Conservation (phyloP, 768 basidiomycete species). For the Cubamyces sp. region DNA sequence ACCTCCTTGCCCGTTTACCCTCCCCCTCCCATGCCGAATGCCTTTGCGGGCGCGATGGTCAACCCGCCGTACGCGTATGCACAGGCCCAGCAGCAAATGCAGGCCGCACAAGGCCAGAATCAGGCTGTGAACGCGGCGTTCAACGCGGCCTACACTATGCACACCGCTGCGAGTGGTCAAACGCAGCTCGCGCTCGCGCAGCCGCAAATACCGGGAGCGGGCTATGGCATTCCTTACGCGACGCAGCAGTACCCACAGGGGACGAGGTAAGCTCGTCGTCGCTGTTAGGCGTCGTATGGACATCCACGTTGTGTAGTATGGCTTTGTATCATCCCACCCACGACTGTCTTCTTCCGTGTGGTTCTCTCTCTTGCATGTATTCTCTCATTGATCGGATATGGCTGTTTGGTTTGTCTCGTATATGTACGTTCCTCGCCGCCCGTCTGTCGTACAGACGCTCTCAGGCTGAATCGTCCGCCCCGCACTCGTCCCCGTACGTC, state of each 20-base stretch:
- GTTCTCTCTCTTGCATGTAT: background rate
- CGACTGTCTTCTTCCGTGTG: background rate
- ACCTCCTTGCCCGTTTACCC: constrained; percentile 53
- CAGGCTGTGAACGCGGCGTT: constrained; percentile 34
- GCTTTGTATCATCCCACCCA: background rate
- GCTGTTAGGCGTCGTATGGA: background rate
- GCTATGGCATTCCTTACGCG: constrained; percentile 21
- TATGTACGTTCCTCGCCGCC: background rate
- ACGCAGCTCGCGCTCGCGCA: constrained; percentile 21
- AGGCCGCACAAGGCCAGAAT: constrained; percentile 38
- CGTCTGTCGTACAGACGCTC: too few relatives aligned
- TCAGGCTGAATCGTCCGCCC: too few relatives aligned
- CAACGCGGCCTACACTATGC: constrained; percentile 26
- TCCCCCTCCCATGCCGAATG: constrained; percentile 62
- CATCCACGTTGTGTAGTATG: background rate
- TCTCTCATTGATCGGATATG: constrained; percentile 14
- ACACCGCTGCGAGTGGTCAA: background rate
- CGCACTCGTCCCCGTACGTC: too few relatives aligned
- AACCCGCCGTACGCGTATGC: constrained; percentile 43
- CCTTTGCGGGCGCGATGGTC: constrained; percentile 62
- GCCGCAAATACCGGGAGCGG: constrained; percentile 22
- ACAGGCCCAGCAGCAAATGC: constrained; percentile 54
- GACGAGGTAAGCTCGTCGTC: background rate
- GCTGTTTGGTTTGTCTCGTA: background rate
- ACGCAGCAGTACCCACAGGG: constrained; percentile 14